A percentile compares a stretch with the other conserved stretches of the same genome.
Evolutionary conservation across 164 flowering plant species (phyloP).

Genomic region (Vitis cinerea): DNA sequence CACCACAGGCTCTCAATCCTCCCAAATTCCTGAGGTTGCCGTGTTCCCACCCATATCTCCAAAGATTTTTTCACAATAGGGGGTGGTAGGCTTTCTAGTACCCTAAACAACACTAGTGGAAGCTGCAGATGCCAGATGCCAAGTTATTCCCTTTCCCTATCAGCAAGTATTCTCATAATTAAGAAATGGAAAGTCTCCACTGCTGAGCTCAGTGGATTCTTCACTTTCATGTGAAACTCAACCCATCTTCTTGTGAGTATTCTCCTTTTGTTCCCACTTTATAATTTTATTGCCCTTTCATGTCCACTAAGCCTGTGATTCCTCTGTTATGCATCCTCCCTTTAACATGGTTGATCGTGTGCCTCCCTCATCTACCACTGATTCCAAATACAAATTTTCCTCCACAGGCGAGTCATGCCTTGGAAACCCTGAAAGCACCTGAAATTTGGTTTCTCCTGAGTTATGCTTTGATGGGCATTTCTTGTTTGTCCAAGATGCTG

Average conservation of each 20-base stretch:
- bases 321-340: neutral
- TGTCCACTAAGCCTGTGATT: neutral
- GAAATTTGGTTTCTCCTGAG: neutral
- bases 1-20: no score
- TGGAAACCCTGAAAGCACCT: neutral
- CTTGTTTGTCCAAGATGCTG: constrained; percentile 1
- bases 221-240: neutral
- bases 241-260: neutral
- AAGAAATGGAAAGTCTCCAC: neutral
- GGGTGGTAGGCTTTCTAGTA: neutral
- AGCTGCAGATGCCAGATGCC: neutral
- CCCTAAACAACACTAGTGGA: neutral
- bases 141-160: constrained; percentile 4
- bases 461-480: neutral
- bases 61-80: no score
- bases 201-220: neutral
- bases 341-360: neutral
- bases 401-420: neutral
- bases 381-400: no score
- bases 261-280: neutral
- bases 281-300: neutral
- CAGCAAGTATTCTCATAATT: neutral
- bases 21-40: no score
- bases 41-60: no score
- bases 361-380: neutral